Evolutionary conservation across 2,329 filamentous ascomycete genomes (phyloP).

Genomic region (Cercospora sojina): DNA sequence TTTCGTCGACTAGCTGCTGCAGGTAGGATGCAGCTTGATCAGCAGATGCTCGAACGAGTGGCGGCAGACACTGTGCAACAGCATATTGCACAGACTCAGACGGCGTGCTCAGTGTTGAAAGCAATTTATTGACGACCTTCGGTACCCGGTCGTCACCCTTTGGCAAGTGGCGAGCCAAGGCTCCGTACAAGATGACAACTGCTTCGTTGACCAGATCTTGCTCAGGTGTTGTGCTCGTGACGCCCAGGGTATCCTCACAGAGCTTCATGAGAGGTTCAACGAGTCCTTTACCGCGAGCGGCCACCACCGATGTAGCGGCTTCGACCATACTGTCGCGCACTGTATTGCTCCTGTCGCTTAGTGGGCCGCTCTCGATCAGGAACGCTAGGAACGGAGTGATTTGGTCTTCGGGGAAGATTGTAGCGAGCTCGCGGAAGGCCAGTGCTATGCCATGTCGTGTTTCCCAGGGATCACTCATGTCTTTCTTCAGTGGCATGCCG

Average conservation of each 20-base stretch:
- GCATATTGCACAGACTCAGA: conserved; percentile 97
- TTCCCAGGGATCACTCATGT: conserved; percentile 88
- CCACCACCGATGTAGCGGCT: conserved; percentile 77
- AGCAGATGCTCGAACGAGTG: conserved; percentile 77
- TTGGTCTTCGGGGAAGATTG: conserved; percentile 64
- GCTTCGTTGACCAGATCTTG: conserved; percentile 94
- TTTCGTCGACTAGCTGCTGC: conserved; percentile 72
- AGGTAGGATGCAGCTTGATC: conserved; percentile 79
- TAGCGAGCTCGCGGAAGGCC: conserved; percentile 78
- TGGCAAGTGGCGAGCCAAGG: conserved; percentile 82
- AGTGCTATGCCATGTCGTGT: conserved; percentile 83
- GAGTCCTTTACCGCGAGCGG: conserved; percentile 74
- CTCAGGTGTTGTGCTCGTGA: conserved; percentile 74
- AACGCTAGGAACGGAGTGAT: conserved; percentile 80
- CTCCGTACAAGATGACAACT: conserved; percentile 95
- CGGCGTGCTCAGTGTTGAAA: conserved; percentile 86
- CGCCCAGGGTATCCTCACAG: conserved; percentile 84
- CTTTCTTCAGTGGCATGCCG: conserved; percentile 88
- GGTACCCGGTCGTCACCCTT: conserved; percentile 84
- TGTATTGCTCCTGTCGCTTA: conserved; percentile 75
- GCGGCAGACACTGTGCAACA: conserved; percentile 88
- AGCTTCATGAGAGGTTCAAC: conserved; percentile 90
- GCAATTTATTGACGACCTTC: conserved; percentile 79
- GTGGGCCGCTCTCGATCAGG: conserved; percentile 77
- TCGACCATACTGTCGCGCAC: conserved; percentile 92